Base-by-base conservation (phyloP, 805 yeast genomes). In the Candida suzukii region DNA sequence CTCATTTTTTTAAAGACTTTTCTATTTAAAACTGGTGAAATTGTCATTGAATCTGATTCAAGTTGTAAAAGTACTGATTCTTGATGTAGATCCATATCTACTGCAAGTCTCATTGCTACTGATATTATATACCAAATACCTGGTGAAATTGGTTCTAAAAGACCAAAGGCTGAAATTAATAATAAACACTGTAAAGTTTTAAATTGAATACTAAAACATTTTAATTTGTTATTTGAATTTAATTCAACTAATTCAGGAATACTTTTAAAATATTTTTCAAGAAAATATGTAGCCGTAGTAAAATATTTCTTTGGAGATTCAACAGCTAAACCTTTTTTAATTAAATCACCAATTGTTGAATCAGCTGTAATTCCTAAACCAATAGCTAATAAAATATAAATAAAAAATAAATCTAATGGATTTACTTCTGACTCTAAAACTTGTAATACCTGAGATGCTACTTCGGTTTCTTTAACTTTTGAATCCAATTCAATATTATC, bases 121-220 rank as follows among this genome's bases (percentile, higher is more conserved):
- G 74, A 71, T 28, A 70, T 52, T 12, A 68, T 60, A 46, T 70
- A 68, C 76, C 76, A 71, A 8, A 70, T 67, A 1, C 74, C 72
- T 3, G 75, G 76, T 5, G 64, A 60, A 1, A 71, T 58, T 0
- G 76, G 76, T 37, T 73, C 57, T 71, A 71, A 61, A 12, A 63
- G 58, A 9, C 73, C 64, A 50, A 67, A 71, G 0, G 66, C 46
- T 5, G 71, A 58, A 31, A 66, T 53, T 16, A 70, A 52, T 11
- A 71, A 52, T 17, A 68, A 54, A 0, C 69, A 66, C 44, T 65
- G 72, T 21, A 70, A 49, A 12, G 66, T 53, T 40, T 66, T 71
- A 18, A 71, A 51, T 41, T 52, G 52, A 11, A 45, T 35, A 11
- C 17, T 17, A 8, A 34, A 33, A 13, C 29, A 28, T 12, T 38